A percentile compares a stretch with the other conserved stretches of the same genome.
Conservation (phyloP, 768 basidiomycete species). For the Amanita inopinata region DNA sequence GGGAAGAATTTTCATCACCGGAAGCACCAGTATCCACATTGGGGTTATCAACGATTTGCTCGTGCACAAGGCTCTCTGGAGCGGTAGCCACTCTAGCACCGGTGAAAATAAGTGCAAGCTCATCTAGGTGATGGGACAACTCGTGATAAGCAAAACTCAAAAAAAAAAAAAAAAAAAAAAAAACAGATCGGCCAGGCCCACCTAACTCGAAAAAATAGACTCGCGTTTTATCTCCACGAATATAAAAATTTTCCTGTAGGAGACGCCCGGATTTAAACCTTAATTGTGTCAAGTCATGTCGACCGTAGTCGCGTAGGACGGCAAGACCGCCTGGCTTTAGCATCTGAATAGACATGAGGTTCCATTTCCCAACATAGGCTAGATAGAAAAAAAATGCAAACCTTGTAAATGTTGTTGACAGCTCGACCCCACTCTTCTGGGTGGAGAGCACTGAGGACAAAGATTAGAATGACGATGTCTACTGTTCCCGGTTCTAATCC, state of each 20-base stretch:
- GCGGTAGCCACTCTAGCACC: constrained; percentile 36
- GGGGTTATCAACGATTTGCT: constrained; percentile 21
- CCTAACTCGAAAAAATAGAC: constrained; percentile 96
- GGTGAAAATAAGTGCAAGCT: constrained; percentile 73
- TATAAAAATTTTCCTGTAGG: constrained; percentile 90
- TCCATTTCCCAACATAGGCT: background rate
- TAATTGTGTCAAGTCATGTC: constrained; percentile 90
- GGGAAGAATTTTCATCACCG: constrained; percentile 8
- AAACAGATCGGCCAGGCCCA: constrained; percentile 22
- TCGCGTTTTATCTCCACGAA: constrained; percentile 92
- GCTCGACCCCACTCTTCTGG: constrained; percentile 87
- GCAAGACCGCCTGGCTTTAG: constrained; percentile 84
- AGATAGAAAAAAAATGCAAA: constrained; percentile 21
- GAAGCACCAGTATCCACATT: constrained; percentile 24
- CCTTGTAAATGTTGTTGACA: constrained; percentile 69
- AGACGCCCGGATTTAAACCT: constrained; percentile 84
- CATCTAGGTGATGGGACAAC: constrained; percentile 36
- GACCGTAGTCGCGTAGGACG: constrained; percentile 88
- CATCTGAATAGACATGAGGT: constrained; percentile 37
- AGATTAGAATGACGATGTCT: constrained; percentile 87
- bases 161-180: background rate
- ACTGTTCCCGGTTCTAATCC: constrained; percentile 59
- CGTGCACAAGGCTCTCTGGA: constrained; percentile 16
- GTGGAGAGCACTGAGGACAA: constrained; percentile 88
- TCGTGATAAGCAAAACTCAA: constrained; percentile 4